phyloP scores from a whole-genome alignment of 2,329 filamentous ascomycete species.

The Kalmusia sp. region DNA sequence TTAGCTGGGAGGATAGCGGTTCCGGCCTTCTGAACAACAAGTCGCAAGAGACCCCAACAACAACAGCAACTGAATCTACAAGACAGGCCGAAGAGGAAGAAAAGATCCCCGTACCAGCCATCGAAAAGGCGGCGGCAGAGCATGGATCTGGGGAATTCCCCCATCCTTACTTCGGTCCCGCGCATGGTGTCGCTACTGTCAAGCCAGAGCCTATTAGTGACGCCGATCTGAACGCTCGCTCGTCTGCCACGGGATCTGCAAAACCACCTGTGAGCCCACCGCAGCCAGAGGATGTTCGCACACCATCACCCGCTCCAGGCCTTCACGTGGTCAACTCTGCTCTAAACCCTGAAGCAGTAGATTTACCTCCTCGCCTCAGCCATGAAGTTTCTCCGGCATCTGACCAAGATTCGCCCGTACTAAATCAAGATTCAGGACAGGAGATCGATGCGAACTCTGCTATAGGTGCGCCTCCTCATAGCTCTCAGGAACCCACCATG shows the following conservation, averaged over 20 bases:
- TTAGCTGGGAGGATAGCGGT: conserved; percentile 40
- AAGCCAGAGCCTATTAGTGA: conserved; percentile 31
- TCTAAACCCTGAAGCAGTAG: conserved; percentile 44
- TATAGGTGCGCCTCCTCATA: background rate
- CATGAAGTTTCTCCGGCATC: conserved; percentile 21
- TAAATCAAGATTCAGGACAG: conserved; percentile 20
- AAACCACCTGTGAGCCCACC: conserved; percentile 24
- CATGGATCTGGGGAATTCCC: conserved; percentile 26
- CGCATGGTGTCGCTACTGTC: conserved; percentile 28
- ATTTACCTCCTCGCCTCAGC: conserved; percentile 43
- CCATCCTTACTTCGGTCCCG: conserved; percentile 37
- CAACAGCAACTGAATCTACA: conserved; percentile 17
- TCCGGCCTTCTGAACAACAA: conserved; percentile 12
- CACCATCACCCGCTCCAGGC: conserved; percentile 34
- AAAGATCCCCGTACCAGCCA: conserved; percentile 15
- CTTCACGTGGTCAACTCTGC: conserved; percentile 55
- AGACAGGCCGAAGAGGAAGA: conserved; percentile 16
- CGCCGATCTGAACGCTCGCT: conserved; percentile 17
- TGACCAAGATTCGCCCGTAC: conserved; percentile 4
- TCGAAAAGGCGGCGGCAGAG: conserved; percentile 24
- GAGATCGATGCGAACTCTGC: conserved; percentile 14
- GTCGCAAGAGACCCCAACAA: conserved; percentile 16
- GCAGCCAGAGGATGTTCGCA: conserved; percentile 12
- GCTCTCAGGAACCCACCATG: conserved; percentile 19
- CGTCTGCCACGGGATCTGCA: conserved; percentile 22